Evolutionary conservation across 2,329 filamentous ascomycete species (phyloP), one percentile per base, ranked within the genome.

Genomic region (Sarocladiaceae sp.): DNA sequence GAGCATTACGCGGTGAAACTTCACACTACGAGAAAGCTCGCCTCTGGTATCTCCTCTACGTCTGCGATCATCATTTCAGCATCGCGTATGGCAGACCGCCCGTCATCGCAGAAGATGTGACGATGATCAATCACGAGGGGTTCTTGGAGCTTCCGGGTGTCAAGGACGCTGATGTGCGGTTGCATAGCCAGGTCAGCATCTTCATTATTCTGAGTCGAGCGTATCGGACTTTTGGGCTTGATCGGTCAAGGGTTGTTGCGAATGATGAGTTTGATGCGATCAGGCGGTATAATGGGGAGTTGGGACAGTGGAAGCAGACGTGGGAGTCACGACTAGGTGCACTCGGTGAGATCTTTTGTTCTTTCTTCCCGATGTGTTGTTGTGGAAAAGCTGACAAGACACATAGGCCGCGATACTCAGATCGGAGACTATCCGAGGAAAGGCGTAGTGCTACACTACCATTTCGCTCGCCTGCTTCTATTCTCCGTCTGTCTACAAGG

Each of bases 31-130:
- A 83, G 54, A 73, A 76, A 23, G 75, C 82, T 4, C 71, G 82
- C 37, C 66, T 86, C 6, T 86, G 81, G 80, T 86, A 84, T 61
- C 62, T 83, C 29, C 65, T 84, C 1, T 86, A 85, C 58, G 80
- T 84, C 1, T 85, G 82, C 59, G 83, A 86, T 58, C 82, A 84
- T 55, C 83, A 86, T 61, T 79, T 85, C 25, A 83, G 79, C 50
- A 84, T 86, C 49, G 75, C 83, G 0, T 85, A 86, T 50, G 64
- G 64, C 2, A 70, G 82, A 15, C 80, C 82, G 3, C 79, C 81
- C 0, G 77, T 84, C 10, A 82, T 83, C 18, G 73, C 77, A 48
- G 81, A 84, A 55, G 74, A 82, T 54, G 67, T 72, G 15, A 75
- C 76, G 0, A 80, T 85, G 33, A 72, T 74, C n/a, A 75, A 79